Evolutionary conservation across 1,284 basidiomycete genomes (phyloP).

Genomic region (Inonotus hispidus): DNA sequence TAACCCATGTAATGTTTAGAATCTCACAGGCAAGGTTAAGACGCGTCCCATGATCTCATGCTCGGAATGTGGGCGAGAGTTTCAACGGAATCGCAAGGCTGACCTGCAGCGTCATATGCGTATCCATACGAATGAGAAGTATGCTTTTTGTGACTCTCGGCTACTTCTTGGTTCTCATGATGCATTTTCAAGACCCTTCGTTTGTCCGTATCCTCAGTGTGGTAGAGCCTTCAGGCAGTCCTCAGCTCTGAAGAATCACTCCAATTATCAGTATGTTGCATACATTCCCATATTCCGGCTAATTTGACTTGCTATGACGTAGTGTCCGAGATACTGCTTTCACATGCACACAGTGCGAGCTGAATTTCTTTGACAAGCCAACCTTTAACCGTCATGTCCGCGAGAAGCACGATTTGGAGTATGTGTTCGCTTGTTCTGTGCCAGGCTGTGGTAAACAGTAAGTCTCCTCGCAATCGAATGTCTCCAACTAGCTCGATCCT

Average conservation of each 20-base stretch:
- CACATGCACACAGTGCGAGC: conserved; percentile 8
- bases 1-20: neutral
- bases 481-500: too few species aligned
- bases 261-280: conserved; percentile 16
- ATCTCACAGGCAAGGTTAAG: conserved; percentile 11
- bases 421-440: conserved; percentile 11
- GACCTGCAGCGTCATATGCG: conserved; percentile 18
- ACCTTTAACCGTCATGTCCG: conserved; percentile 16
- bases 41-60: conserved; percentile 13
- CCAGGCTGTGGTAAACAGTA: conserved; percentile 10
- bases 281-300: neutral
- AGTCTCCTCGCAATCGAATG: neutral
- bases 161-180: neutral
- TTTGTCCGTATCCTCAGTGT: conserved; percentile 10
- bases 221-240: conserved; percentile 17
- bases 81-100: conserved; percentile 15
- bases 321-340: conserved; percentile 8
- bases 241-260: conserved; percentile 17
- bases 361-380: conserved; percentile 18
- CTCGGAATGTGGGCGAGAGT: conserved; percentile 12
- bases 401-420: conserved; percentile 16
- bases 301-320: neutral
- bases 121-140: conserved; percentile 20
- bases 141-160: neutral
- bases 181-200: conserved; percentile 11